phyloP scores from a whole-genome alignment of 2,329 filamentous ascomycete species.

The Aspergillus hortae region DNA sequence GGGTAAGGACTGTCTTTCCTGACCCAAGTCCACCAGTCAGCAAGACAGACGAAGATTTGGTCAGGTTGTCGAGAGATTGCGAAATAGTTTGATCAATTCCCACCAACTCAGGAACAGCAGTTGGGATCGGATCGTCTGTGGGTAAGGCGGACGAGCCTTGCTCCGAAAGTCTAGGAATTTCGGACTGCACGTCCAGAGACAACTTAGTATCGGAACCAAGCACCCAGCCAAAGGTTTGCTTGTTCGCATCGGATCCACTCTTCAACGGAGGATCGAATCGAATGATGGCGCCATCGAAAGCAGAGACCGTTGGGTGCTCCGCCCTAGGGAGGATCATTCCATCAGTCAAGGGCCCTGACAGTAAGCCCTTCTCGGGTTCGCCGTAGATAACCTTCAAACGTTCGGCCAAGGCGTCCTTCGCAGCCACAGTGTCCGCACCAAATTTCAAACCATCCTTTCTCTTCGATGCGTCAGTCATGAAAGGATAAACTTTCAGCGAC shows the following conservation, averaged over 20 bases:
- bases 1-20: slow-evolving; percentile 80
- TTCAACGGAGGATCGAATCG: slow-evolving; percentile 65
- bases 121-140: slow-evolving; percentile 55
- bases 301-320: slow-evolving; percentile 53
- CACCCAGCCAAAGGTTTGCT: slow-evolving; percentile 59
- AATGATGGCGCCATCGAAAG: slow-evolving; percentile 81
- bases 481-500: slow-evolving; percentile 76
- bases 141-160: slow-evolving; percentile 35
- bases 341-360: slow-evolving; percentile 84
- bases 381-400: slow-evolving; percentile 70
- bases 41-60: slow-evolving; percentile 83
- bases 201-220: slow-evolving; percentile 72
- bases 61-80: slow-evolving; percentile 70
- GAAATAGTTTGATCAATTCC: slow-evolving; percentile 76
- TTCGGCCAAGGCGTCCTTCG: slow-evolving; percentile 70
- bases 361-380: slow-evolving; percentile 57
- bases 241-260: slow-evolving; percentile 27
- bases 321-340: slow-evolving; percentile 71
- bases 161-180: slow-evolving; percentile 64
- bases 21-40: slow-evolving; percentile 85
- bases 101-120: slow-evolving; percentile 62
- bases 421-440: slow-evolving; percentile 79
- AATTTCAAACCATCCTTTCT: slow-evolving; percentile 70
- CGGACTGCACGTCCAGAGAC: slow-evolving; percentile 70
- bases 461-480: slow-evolving; percentile 57